Base-by-base conservation (phyloP, 164 flowering plant species). In the Chloranthus sessilifolius region DNA sequence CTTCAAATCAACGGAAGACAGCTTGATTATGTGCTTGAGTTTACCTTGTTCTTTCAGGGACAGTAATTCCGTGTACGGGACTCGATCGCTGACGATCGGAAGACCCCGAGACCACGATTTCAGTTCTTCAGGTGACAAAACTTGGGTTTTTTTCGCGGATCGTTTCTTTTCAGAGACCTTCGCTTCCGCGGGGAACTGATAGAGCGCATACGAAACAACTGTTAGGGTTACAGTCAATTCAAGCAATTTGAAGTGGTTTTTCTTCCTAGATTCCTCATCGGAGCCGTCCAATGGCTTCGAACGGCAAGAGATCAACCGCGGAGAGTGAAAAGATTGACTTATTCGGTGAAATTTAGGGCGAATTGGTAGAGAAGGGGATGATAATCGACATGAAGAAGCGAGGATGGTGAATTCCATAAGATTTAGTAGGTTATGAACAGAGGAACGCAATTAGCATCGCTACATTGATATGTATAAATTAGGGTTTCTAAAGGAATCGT, bases 11-110 rank as follows among this genome's bases (percentile, higher is more conserved):
- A 7, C 75, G 22, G 57, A 45, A 0, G 82, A 52, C 2, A 75
- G 68, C 70, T 82, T 90, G 30, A 90, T 71, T n/a, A 86, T 53
- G 63, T 84, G 90, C 55, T 90, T 90, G 21, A 90, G 76, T 65
- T 69, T 85, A 0, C 83, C 85, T 45, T 74, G 69, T 25, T 61
- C 34, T 46, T 71, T 80, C 61, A 83, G 74, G 28, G 55, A 61
- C 73, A 90, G 60, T 7, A 90, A 28, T 2, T 82, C 85, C 14
- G 72, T 77, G 59, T 82, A 86, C 0, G 85, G 73, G 37, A 86
- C 69, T 34, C 90, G 65, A 12, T 77, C 66, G 0, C 66, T 41
- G 6, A 90, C 78, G 22, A 59, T 36, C 1, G 95, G 97, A 9
- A 90, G 71, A 7, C 79, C 77, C 19, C 66, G 53, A 2, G 77